These are phyloP conservation scores for Proliferodiscus dingleyae DNA, from an alignment of 2,329 filamentous ascomycete genomes.

Conservation along the genomic window DNA sequence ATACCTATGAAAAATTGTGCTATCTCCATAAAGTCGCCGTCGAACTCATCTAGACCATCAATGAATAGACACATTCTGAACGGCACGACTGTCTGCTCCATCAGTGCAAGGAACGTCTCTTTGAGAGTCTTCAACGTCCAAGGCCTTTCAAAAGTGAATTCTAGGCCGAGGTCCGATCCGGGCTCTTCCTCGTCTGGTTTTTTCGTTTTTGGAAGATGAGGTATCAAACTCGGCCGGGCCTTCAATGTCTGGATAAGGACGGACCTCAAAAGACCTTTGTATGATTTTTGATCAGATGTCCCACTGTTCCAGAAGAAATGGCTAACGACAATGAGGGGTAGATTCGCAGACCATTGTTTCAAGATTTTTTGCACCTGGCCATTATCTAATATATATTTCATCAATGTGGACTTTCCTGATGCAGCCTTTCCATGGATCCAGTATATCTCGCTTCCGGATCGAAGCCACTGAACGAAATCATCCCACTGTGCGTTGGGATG, in stretches of 20 bases:
- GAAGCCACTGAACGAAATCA: slow-evolving; percentile 14
- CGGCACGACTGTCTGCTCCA: not conserved
- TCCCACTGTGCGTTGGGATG: not conserved
- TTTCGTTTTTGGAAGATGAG: no score
- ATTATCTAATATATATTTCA: slow-evolving; percentile 11
- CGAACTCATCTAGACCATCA: slow-evolving; percentile 7
- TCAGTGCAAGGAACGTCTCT: not conserved
- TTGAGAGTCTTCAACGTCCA: not conserved
- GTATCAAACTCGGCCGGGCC: no score
- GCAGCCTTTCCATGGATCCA: slow-evolving; percentile 19
- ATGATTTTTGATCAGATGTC: slow-evolving; percentile 17
- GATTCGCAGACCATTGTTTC: slow-evolving; percentile 24
- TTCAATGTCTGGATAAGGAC: slow-evolving; percentile 2
- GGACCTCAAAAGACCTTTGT: slow-evolving; percentile 7
- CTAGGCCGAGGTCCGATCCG: no score
- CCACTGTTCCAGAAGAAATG: slow-evolving; percentile 46
- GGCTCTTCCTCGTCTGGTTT: no score
- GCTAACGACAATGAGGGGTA: slow-evolving; percentile 27
- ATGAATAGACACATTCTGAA: slow-evolving; percentile 5
- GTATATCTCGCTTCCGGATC: slow-evolving; percentile 4
- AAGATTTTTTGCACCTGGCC: slow-evolving; percentile 3
- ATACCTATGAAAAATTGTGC: no score
- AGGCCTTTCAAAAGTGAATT: no score
- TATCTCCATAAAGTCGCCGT: no score
- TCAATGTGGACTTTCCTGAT: slow-evolving; percentile 18